These are phyloP conservation scores for Juglanconis sp. DNA, from an alignment of 2,329 filamentous ascomycete species.

Conservation along the genomic window DNA sequence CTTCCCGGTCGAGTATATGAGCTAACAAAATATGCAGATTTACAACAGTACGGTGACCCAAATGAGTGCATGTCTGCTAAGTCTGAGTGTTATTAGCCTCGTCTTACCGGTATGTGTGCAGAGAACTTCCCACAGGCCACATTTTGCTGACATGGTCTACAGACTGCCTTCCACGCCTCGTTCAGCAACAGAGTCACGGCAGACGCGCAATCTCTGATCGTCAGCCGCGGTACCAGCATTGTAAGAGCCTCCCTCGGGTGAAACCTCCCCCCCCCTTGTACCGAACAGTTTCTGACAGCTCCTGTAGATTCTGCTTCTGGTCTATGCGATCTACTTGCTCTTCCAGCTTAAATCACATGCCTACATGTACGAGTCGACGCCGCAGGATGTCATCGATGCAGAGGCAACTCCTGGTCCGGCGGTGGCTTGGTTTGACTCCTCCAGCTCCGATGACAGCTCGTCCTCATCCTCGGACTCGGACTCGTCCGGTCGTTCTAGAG, in stretches of 20 bases:
- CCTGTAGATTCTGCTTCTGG: slow-evolving; percentile 66
- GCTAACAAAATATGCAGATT: slow-evolving; percentile 36
- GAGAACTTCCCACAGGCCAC: no score
- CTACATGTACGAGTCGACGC: slow-evolving; percentile 89
- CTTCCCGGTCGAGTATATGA: not conserved
- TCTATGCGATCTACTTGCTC: slow-evolving; percentile 79
- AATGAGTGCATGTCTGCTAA: slow-evolving; percentile 69
- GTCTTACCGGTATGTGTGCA: slow-evolving; percentile 58
- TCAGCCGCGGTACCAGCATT: slow-evolving; percentile 86
- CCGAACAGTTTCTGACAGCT: slow-evolving; percentile 18
- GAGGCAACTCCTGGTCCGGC: slow-evolving; percentile 83
- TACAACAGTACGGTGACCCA: slow-evolving; percentile 72
- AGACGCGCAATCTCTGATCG: slow-evolving; percentile 70
- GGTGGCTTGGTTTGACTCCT: slow-evolving; percentile 76
- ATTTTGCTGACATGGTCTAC: slow-evolving; percentile 14
- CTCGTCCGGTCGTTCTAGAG: slow-evolving; percentile 55
- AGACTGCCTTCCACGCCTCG: slow-evolving; percentile 89
- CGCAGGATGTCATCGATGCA: slow-evolving; percentile 88
- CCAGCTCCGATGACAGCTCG: slow-evolving; percentile 52
- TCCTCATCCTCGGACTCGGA: slow-evolving; percentile 68
- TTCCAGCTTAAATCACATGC: slow-evolving; percentile 91
- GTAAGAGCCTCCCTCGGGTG: slow-evolving; percentile 46
- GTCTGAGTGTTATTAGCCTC: slow-evolving; percentile 50
- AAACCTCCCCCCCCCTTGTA: not conserved
- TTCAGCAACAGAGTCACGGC: slow-evolving; percentile 63